phyloP scores from a whole-genome alignment of 352 stramenopile genomes.

The Halophytophthora batemanensis region DNA sequence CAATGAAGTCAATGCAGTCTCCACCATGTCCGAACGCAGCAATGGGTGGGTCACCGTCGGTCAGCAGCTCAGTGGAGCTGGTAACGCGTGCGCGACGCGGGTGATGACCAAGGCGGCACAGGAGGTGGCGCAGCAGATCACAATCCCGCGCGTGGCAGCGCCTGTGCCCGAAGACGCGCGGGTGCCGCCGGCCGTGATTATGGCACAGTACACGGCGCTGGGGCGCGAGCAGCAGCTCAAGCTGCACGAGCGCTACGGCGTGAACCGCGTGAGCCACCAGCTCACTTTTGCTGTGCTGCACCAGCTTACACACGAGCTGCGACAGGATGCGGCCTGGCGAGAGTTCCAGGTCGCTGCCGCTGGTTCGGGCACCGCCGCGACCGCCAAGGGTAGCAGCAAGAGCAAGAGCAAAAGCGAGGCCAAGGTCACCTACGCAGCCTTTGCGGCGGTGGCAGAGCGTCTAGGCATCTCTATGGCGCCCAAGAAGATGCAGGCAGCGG shows the following conservation, averaged over 20 bases:
- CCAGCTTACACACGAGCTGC: conserved; percentile 62
- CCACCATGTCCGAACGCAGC: no score
- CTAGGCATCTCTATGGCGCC: conserved; percentile 35
- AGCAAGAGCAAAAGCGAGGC: no score
- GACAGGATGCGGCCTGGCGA: conserved; percentile 53
- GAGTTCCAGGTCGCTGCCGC: conserved; percentile 38
- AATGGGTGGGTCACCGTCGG: not conserved
- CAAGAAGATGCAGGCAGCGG: conserved; percentile 46
- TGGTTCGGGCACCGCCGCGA: not conserved
- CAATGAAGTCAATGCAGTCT: not conserved
- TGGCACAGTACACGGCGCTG: conserved; percentile 54
- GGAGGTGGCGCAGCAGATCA: conserved; percentile 42
- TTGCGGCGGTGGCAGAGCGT: conserved; percentile 34
- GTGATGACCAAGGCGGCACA: conserved; percentile 60
- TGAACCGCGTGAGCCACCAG: conserved; percentile 56
- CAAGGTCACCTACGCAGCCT: conserved; percentile 45
- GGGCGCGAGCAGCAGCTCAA: conserved; percentile 42
- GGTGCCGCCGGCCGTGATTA: conserved; percentile 53
- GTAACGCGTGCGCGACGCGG: conserved; percentile 46
- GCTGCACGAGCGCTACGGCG: conserved; percentile 55
- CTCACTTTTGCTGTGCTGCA: conserved; percentile 61
- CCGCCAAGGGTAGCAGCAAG: conserved; percentile 16
- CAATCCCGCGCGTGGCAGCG: conserved; percentile 33
- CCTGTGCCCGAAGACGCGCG: conserved; percentile 29
- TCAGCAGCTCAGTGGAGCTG: not conserved